Conservation (phyloP, 495 filamentous ascomycete genomes). For the Penicillium samsonianum region DNA sequence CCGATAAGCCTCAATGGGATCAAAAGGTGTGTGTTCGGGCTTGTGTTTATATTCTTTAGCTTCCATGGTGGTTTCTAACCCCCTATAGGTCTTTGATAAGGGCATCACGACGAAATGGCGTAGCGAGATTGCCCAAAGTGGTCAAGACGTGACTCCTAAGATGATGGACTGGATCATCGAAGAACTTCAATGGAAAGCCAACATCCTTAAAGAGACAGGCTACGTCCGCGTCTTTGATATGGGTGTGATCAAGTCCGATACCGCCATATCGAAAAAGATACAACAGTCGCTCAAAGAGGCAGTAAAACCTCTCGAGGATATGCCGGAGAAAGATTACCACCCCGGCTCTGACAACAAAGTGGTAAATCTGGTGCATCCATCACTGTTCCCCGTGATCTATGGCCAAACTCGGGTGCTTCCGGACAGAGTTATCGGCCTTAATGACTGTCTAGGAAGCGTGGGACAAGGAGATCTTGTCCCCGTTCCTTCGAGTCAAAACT, state of each 20-base stretch:
- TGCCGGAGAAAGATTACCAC: conserved; percentile 61
- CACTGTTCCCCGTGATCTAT: conserved; percentile 60
- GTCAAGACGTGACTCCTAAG: conserved; percentile 36
- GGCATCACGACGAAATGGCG: conserved; percentile 41
- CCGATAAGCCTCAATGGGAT: conserved; percentile 52
- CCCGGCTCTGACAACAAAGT: conserved; percentile 56
- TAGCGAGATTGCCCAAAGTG: conserved; percentile 30
- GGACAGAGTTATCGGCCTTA: conserved; percentile 36
- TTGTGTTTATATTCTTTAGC: not conserved
- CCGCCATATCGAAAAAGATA: conserved; percentile 29
- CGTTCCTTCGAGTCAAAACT: not conserved
- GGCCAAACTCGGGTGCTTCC: conserved; percentile 51
- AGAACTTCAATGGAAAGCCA: conserved; percentile 52
- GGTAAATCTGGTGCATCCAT: conserved; percentile 62
- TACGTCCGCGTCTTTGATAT: conserved; percentile 31
- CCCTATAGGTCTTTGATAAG: conserved; percentile 47
- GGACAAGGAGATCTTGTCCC: conserved; percentile 21
- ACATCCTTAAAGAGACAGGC: conserved; percentile 30
- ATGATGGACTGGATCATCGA: conserved; percentile 56
- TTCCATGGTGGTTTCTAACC: not conserved
- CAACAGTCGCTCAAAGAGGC: conserved; percentile 27
- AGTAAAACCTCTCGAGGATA: conserved; percentile 42
- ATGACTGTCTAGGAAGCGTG: conserved; percentile 40
- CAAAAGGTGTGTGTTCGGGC: conserved; percentile 36
- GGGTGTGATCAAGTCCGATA: conserved; percentile 43